Evolutionary conservation across 352 stramenopile species (phyloP), one percentile per base, ranked within the genome.

Genomic region (Stephanocyclus meneghinianus): DNA sequence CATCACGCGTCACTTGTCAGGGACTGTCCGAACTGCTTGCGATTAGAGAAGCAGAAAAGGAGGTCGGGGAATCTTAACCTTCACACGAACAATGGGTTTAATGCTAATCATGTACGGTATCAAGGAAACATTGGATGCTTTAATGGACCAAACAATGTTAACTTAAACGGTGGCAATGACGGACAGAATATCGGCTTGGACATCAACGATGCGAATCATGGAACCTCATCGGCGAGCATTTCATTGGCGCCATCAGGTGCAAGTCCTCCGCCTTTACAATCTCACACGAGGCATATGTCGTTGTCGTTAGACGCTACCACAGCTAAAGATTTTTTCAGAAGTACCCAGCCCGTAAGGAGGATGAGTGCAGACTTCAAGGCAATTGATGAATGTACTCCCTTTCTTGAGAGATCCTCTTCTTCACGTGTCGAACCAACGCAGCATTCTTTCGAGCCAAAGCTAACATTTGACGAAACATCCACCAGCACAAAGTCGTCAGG

Each of bases 1-100:
- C 84, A 83, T n/a, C 68, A 76, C 29, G 75, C 85, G 26, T 84
- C 87, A 35, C 73, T 84, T 45, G 81, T 87, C 45, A 73, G 85
- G 50, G 83, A 90, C 65, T 94, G 89, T 78, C 81, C 82, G 16
- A 91, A 91, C 65, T 93, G 90, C 71, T 61, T 77, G 16, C 62
- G 86, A 56, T 74, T 91, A 26, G 56, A 86, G 57, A 78, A 74
- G 32, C 21, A 57, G 29, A 76, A 53, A 21, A 51, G 72, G 45
- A 32, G n/a, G 9, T 45, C 53, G 42, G 47, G 42, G 29, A 32
- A 16, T 35, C 44, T 61, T 42, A 44, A 21, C 55, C 4, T 18
- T 16, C 11, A 10, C 45, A 53, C 13, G 45, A 62, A 62, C 26
- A 40, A 62, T 62, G 11, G 37, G 13, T 62, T 62, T 4, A 16